Conservation (phyloP, 108 stramenopile genomes). For the Fragilariopsis cylindrus region DNA sequence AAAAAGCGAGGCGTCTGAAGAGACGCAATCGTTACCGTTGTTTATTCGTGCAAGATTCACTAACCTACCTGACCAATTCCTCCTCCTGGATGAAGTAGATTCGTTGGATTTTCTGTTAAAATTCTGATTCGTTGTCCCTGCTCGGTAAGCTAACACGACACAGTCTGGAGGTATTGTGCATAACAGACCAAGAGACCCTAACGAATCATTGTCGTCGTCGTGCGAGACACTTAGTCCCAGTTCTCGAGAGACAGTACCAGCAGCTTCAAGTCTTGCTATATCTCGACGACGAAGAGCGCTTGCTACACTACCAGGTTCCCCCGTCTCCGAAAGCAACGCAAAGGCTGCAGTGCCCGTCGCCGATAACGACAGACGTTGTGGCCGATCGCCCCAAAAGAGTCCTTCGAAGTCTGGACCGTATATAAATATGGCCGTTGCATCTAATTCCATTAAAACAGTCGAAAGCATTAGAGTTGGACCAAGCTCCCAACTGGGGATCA, state of each 20-base stretch:
- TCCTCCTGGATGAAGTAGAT: conserved; percentile 30
- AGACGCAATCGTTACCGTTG: conserved; percentile 49
- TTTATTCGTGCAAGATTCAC: conserved; percentile 77
- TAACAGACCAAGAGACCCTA: conserved; percentile 73
- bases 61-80: conserved; percentile 52
- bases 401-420: conserved; percentile 84
- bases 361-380: conserved; percentile 81
- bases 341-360: conserved; percentile 80
- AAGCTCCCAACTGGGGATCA: conserved; percentile 78
- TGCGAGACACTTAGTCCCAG: conserved; percentile 33
- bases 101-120: conserved; percentile 17
- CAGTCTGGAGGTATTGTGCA: conserved; percentile 70
- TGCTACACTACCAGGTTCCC: conserved; percentile 83
- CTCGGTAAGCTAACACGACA: conserved; percentile 75
- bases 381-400: conserved; percentile 87
- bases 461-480: conserved; percentile 74
- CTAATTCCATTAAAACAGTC: conserved; percentile 62
- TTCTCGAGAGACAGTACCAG: conserved; percentile 73
- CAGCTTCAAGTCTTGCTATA: conserved; percentile 77
- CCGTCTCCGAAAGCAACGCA: conserved; percentile 76
- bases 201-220: conserved; percentile 69
- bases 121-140: conserved; percentile 45
- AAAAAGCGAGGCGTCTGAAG: conserved; percentile 76
- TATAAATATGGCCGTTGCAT: conserved; percentile 82
- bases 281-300: conserved; percentile 75